These are phyloP conservation scores for Aspergillus sp. DNA, from an alignment of 2,329 filamentous ascomycete species.

Conservation along the genomic window DNA sequence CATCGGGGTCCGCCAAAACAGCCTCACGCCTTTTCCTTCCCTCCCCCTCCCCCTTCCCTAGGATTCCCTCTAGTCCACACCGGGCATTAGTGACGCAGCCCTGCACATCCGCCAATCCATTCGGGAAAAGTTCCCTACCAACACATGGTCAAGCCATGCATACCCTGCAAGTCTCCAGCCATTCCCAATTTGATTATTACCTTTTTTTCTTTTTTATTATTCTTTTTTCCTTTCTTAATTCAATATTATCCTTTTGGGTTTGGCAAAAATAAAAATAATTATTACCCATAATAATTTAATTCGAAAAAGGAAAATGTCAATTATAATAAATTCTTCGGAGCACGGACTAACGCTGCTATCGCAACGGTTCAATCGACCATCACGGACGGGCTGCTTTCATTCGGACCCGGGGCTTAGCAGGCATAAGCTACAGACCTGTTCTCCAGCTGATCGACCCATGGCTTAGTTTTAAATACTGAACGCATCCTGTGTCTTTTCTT, in stretches of 20 bases:
- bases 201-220: not conserved
- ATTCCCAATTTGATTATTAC: conserved; percentile 5
- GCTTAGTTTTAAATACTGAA: conserved; percentile 24
- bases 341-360: conserved; percentile 26
- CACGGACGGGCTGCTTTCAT: conserved; percentile 14
- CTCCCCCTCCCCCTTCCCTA: not conserved
- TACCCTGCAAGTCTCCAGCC: conserved; percentile 11
- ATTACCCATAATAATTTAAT: not conserved
- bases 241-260: not conserved
- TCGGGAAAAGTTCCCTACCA: conserved; percentile 28
- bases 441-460: conserved; percentile 23
- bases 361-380: conserved; percentile 24
- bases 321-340: conserved; percentile 12
- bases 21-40: conserved; percentile 16
- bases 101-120: conserved; percentile 23
- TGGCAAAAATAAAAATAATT: conserved; percentile 3
- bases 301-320: conserved; percentile 10
- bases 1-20: conserved; percentile 25
- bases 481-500: conserved; percentile 14
- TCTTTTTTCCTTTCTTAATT: not conserved
- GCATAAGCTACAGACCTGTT: conserved; percentile 19
- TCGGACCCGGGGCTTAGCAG: conserved; percentile 28
- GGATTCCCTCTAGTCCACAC: conserved; percentile 14
- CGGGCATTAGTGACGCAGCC: conserved; percentile 26
- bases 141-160: conserved; percentile 28